Conservation (phyloP, 805 yeast genomes). For the Kregervanrija delftensis region DNA sequence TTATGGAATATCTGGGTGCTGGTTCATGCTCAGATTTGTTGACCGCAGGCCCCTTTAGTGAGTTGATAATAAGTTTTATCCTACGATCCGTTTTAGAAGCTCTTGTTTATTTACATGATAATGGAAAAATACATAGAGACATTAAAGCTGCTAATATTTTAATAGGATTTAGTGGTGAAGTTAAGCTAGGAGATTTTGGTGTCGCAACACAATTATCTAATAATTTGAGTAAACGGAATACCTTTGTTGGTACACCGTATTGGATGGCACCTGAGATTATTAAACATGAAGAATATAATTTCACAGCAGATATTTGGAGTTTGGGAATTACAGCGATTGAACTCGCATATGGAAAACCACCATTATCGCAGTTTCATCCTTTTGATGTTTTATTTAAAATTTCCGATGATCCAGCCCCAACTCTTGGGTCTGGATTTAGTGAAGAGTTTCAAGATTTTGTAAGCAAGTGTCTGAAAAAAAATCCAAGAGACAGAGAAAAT, state of each 20-base stretch:
- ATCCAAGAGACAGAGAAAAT: slow-evolving; percentile 59
- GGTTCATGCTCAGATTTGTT: slow-evolving; percentile 67
- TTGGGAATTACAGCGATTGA: slow-evolving; percentile 75
- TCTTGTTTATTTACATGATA: slow-evolving; percentile 56
- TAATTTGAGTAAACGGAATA: slow-evolving; percentile 41
- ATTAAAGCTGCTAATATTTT: slow-evolving; percentile 90
- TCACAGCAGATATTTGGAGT: slow-evolving; percentile 74
- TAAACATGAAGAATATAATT: slow-evolving; percentile 49
- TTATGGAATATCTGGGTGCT: slow-evolving; percentile 77
- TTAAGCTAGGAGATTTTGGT: slow-evolving; percentile 92
- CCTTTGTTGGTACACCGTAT: slow-evolving; percentile 56
- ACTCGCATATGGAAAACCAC: slow-evolving; percentile 66
- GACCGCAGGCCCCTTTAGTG: slow-evolving; percentile 52
- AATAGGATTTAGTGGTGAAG: slow-evolving; percentile 60
- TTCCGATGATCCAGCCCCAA: slow-evolving; percentile 43
- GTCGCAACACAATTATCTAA: slow-evolving; percentile 77
- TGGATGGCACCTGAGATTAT: slow-evolving; percentile 63
- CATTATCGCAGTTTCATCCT: slow-evolving; percentile 48
- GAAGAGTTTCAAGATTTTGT: slow-evolving; percentile 61
- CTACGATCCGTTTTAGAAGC: slow-evolving; percentile 53
- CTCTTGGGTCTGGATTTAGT: slow-evolving; percentile 27
- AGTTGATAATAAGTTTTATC: slow-evolving; percentile 46
- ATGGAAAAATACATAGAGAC: slow-evolving; percentile 84
- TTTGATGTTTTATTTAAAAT: slow-evolving; percentile 48
- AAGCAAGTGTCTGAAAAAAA: slow-evolving; percentile 58